Base-by-base conservation (phyloP, 2,329 filamentous ascomycete genomes). In the Bipolaris victoriae region DNA sequence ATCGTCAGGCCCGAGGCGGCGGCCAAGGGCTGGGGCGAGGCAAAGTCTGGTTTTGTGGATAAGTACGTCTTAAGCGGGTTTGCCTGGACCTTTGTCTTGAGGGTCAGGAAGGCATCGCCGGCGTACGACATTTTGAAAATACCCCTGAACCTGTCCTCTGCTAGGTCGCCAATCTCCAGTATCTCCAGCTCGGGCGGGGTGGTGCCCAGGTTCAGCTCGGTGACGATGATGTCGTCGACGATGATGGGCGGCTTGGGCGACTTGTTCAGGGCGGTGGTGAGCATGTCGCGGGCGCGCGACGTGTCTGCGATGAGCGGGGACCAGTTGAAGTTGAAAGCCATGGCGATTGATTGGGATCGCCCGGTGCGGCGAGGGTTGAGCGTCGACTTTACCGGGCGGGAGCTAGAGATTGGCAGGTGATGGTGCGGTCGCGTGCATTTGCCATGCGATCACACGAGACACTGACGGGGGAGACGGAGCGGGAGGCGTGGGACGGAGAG, bases 321-420 rank as follows among this genome's bases (percentile, higher is more conserved):
- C 95, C 95, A 99, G 91, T 98, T 98, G 90, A 99, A 99, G 84
- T 98, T 98, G 90, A 99, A 99, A 69, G 95, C 95, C 95, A 99
- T 99, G 79, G 57, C 64, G 57, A 53, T 35, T 40, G 49, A 18
- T n/a, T 5, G 16, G 3, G 43, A 11, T 51, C 47, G 37, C 48
- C 53, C 37, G 39, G 57, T 16, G 46, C 20, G 33, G 40, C 29
- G 35, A 29, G 33, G 49, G 54, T 43, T 15, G 58, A 51, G 62
- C 50, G 70, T 63, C 61, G 67, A 57, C 40, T 66, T 55, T 62
- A 47, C 61, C 52, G 61, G 50, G 55, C 50, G 51, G 50, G 45
- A 39, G 44, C 15, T 45, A 46, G 54, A 46, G 62, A 44, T 51
- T 60, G 62, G 61, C 66, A 61, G 61, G 57, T 67, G 66, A 63